Evolutionary conservation across 1,284 basidiomycete genomes (phyloP), one percentile per base, ranked within the genome.

Genomic region (Paramarasmius palmivorus): DNA sequence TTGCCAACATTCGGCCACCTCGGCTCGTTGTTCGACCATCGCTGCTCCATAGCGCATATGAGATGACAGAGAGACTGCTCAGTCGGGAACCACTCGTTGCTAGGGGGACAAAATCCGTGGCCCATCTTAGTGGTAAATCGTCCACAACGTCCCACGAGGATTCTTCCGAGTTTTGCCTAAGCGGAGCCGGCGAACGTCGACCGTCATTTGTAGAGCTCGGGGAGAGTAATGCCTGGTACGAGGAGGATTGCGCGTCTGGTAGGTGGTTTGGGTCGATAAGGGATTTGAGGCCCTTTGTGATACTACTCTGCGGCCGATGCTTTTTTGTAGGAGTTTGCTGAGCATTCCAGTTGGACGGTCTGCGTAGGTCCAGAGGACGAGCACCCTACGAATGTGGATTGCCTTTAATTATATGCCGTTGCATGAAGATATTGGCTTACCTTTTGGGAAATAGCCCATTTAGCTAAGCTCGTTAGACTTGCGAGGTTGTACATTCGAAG

Each of bases 401-500:
- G 34, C 52, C 37, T 23, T 17, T 59, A 38, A 54, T 48, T 49
- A 34, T 40, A 47, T 47, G 34, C 7, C n/a, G 46, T 57, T 38
- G 54, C 15, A 29, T 29, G 52, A 15, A 19, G 48, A 55, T 55
- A 26, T 15, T 10, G 14, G 63, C 70, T 38, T 57, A 86, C 90
- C 69, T 84, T 86, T 57, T 86, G 82, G 9, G 82, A 71, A 15
- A 84, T 70, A 0, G 82, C 76, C 86, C 86, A 92, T 63, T 83
- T 85, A 1, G 86, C 88, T 9, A 92, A 73, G 61, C 79, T 90
- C 14, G 79, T 78, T 4, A 92, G 70, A 63, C 89, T 90, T 9
- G 82, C 73, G 19, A 92, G 73, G 61, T 85, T 92, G 64, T 92
- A 92, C 89, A 92, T 91, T 32, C 90, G 80, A 44, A 91, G 65